Conservation (phyloP, 306 rosid species). For the Cucumis melo region DNA sequence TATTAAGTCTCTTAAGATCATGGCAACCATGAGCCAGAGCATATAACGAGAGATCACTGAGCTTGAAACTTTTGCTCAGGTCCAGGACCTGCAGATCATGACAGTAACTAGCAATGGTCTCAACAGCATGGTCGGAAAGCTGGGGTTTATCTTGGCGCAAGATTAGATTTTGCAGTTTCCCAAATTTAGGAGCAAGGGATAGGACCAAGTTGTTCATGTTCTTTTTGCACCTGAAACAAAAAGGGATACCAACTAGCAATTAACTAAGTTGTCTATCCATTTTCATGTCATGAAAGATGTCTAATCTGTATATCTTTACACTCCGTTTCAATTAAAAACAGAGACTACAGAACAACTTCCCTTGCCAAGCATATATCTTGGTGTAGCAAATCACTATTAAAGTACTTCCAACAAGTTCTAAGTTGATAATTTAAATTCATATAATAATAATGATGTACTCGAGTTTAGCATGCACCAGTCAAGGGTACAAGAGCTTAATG, state of each 20-base stretch:
- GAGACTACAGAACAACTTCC: neutral
- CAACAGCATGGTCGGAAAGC: slow-evolving; percentile 68
- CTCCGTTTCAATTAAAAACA: neutral
- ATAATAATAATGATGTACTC: neutral
- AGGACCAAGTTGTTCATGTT: slow-evolving; percentile 82
- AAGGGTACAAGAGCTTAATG: neutral
- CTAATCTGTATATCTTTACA: neutral
- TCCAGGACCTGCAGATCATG: slow-evolving; percentile 79
- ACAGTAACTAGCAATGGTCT: slow-evolving; percentile 55
- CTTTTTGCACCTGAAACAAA: slow-evolving; percentile 68
- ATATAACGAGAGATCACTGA: slow-evolving; percentile 53
- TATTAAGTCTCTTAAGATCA: slow-evolving; percentile 53
- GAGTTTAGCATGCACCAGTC: neutral
- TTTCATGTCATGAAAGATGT: neutral
- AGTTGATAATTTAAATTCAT: neutral
- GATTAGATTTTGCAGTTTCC: slow-evolving; percentile 55
- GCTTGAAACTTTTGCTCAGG: slow-evolving; percentile 93
- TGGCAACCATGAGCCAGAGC: slow-evolving; percentile 66
- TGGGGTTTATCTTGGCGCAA: slow-evolving; percentile 84
- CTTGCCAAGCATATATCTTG: neutral
- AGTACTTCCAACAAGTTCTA: neutral
- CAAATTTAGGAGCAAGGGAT: slow-evolving; percentile 63
- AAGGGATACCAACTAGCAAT: neutral
- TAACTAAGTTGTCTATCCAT: neutral
- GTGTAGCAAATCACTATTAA: neutral